phyloP scores from a whole-genome alignment of 2,329 filamentous ascomycete species.

The Diaporthe ampelina region DNA sequence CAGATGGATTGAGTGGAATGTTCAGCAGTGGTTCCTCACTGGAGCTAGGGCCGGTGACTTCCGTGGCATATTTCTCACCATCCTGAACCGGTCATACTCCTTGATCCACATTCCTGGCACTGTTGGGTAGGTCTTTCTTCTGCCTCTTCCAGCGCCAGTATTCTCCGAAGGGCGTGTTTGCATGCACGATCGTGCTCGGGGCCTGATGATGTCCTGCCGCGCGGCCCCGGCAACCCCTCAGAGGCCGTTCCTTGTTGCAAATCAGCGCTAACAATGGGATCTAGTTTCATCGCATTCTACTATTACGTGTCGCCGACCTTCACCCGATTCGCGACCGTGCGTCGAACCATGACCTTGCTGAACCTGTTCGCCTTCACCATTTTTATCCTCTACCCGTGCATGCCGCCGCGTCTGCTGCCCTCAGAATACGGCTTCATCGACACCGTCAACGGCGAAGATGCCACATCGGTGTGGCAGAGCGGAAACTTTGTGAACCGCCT shows the following conservation, averaged over 20 bases:
- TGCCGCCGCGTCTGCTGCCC: slow-evolving; percentile 71
- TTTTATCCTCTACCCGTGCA: slow-evolving; percentile 72
- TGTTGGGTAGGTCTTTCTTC: slow-evolving; percentile 53
- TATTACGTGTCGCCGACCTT: slow-evolving; percentile 67
- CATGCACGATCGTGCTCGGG: background rate
- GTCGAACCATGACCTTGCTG: slow-evolving; percentile 62
- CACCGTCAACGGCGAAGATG: slow-evolving; percentile 64
- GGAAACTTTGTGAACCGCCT: slow-evolving; percentile 71
- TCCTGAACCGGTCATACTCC: slow-evolving; percentile 64
- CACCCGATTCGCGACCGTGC: slow-evolving; percentile 53
- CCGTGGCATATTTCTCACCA: slow-evolving; percentile 53
- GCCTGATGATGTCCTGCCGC: background rate
- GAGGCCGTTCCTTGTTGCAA: background rate
- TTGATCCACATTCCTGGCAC: slow-evolving; percentile 66
- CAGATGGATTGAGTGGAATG: slow-evolving; percentile 58
- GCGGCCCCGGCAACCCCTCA: background rate
- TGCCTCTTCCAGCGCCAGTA: too few species aligned
- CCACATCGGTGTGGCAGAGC: slow-evolving; percentile 67
- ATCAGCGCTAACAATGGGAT: slow-evolving; percentile 13
- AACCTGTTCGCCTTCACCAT: slow-evolving; percentile 70
- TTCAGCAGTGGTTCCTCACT: slow-evolving; percentile 59
- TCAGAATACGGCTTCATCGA: slow-evolving; percentile 65
- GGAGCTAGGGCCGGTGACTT: slow-evolving; percentile 54
- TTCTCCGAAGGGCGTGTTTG: background rate
- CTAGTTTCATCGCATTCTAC: slow-evolving; percentile 74